phyloP scores from a whole-genome alignment of 495 filamentous ascomycete species.

The Darksidea phi region DNA sequence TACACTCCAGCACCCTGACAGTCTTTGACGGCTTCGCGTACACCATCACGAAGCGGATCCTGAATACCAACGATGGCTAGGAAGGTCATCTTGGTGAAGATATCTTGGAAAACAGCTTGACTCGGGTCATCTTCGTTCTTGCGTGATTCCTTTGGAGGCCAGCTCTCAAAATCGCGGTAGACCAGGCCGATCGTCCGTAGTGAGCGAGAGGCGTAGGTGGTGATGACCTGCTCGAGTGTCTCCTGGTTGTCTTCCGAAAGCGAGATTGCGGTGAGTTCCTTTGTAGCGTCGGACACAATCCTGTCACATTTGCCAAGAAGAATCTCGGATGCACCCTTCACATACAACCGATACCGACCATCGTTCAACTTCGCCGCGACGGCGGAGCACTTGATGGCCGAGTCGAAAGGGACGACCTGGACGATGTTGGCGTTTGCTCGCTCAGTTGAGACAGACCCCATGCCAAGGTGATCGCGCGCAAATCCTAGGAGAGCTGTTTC shows the following conservation, averaged over 20 bases:
- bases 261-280: conserved; percentile 45
- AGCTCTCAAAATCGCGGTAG: conserved; percentile 84
- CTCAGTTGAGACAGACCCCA: conserved; percentile 59
- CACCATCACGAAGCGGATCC: conserved; percentile 65
- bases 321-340: conserved; percentile 71
- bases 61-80: conserved; percentile 65
- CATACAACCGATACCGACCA: conserved; percentile 59
- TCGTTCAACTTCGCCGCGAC: conserved; percentile 58
- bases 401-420: conserved; percentile 69
- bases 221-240: conserved; percentile 64
- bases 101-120: conserved; percentile 72
- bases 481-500: conserved; percentile 66
- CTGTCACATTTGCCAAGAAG: conserved; percentile 64
- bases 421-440: conserved; percentile 59
- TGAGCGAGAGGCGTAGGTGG: conserved; percentile 74
- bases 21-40: conserved; percentile 69
- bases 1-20: conserved; percentile 78
- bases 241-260: conserved; percentile 43
- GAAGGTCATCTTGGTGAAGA: conserved; percentile 69
- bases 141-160: conserved; percentile 72
- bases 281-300: conserved; percentile 70
- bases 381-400: conserved; percentile 67
- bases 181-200: conserved; percentile 82
- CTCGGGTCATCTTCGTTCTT: conserved; percentile 66
- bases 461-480: conserved; percentile 60